These are phyloP conservation scores for Yamadazyma epiphylla DNA, from an alignment of 1,139 yeast species.

Conservation along the genomic window DNA sequence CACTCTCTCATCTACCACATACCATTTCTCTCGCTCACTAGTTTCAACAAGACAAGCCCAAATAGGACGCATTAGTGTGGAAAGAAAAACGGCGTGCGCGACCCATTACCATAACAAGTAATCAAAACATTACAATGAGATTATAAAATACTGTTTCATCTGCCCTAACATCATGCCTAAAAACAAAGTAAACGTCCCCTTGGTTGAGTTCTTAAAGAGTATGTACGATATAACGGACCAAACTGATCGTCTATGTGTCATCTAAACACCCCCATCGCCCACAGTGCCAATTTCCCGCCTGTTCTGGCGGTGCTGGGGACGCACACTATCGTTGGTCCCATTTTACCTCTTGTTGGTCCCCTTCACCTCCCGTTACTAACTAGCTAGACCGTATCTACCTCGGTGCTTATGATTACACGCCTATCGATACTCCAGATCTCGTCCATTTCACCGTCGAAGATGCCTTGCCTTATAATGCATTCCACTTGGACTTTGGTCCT, in stretches of 20 bases:
- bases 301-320: too few relatives aligned
- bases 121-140: slow-evolving; percentile 1
- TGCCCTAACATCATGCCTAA: slow-evolving; percentile 19
- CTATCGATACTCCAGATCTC: slow-evolving; percentile 69
- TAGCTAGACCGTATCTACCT: slow-evolving; percentile 72
- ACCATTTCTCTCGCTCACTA: background rate
- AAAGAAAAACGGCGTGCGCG: slow-evolving; percentile 6
- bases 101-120: slow-evolving; percentile 7
- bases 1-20: too few relatives aligned
- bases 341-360: background rate
- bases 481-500: slow-evolving; percentile 96
- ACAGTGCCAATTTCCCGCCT: too few relatives aligned
- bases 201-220: slow-evolving; percentile 47
- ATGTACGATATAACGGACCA: too few relatives aligned
- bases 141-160: too few relatives aligned
- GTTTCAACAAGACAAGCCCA: too few relatives aligned
- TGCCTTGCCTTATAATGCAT: slow-evolving; percentile 84
- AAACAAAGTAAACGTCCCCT: slow-evolving; percentile 22
- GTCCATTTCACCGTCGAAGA: slow-evolving; percentile 93
- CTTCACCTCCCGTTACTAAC: slow-evolving; percentile 16
- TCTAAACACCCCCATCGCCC: too few relatives aligned
- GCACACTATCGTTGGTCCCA: too few relatives aligned
- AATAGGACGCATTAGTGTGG: too few relatives aligned
- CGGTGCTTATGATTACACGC: slow-evolving; percentile 82
- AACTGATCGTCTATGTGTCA: too few relatives aligned